These are phyloP conservation scores for Chlamydomonas reinhardtii DNA, from an alignment of 163 green algal genomes.

Conservation along the genomic window DNA sequence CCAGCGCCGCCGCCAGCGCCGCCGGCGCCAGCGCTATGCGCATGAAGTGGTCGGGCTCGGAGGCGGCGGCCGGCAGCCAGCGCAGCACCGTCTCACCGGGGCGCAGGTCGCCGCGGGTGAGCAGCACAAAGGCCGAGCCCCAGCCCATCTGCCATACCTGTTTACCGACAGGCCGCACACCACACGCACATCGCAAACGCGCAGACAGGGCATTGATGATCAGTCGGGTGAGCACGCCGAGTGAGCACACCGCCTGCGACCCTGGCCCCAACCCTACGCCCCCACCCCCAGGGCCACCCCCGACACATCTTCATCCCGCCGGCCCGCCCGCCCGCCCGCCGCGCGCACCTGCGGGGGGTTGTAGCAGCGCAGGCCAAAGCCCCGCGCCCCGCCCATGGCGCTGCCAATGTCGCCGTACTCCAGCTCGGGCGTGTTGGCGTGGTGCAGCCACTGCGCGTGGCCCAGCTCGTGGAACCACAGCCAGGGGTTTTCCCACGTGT, in stretches of 20 bases:
- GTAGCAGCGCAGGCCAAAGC: conserved; percentile 35
- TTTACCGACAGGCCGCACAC: too few species aligned
- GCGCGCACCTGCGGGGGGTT: conserved; percentile 20
- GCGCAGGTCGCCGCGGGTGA: not conserved
- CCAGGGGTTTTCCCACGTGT: conserved; percentile 29
- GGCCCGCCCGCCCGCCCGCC: not conserved
- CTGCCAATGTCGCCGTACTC: conserved; percentile 39
- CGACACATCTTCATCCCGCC: not conserved
- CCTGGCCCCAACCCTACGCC: too few species aligned
- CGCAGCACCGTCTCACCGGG: not conserved
- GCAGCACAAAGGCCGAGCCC: conserved; percentile 34
- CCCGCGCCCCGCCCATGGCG: conserved; percentile 1
- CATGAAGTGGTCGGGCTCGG: not conserved
- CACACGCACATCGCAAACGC: too few species aligned
- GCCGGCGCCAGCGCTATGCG: conserved; percentile 14
- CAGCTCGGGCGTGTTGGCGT: conserved; percentile 16
- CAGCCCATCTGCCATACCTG: conserved; percentile 46
- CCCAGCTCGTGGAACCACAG: conserved; percentile 45
- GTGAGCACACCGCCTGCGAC: too few species aligned
- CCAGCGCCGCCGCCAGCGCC: not conserved
- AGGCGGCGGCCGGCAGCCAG: conserved; percentile 3
- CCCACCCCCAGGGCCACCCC: not conserved
- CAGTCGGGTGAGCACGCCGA: too few species aligned
- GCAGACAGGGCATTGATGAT: too few species aligned
- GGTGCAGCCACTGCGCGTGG: conserved; percentile 30